A percentile compares a stretch with the other conserved stretches of the same genome.
phyloP scores from a whole-genome alignment of 176 grass and related monocot species.

The Tillandsia fasciculata region DNA sequence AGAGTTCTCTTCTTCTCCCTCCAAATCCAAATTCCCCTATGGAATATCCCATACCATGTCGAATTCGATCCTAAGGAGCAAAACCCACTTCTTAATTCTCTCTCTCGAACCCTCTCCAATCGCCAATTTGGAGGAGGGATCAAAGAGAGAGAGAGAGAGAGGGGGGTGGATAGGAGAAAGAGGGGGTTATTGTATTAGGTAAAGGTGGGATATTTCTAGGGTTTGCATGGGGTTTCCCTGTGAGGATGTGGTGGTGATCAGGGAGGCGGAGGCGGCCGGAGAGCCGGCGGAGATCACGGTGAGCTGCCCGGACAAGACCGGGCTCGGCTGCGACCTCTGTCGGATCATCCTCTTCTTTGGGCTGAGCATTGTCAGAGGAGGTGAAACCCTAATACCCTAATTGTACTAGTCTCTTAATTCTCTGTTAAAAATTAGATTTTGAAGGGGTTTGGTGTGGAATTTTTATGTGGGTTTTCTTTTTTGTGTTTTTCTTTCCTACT shows the following conservation, averaged over 20 bases:
- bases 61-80: not conserved
- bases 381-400: not conserved
- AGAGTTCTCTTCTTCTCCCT: not conserved
- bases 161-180: no score
- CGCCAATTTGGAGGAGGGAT: not conserved
- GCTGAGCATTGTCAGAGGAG: conserved; percentile 6
- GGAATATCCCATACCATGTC: not conserved
- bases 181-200: no score
- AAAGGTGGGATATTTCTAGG: no score
- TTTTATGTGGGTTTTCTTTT: not conserved
- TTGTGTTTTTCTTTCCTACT: no score
- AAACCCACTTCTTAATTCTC: not conserved
- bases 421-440: not conserved
- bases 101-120: not conserved
- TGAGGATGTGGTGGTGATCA: conserved; percentile 3
- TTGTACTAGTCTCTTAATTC: not conserved
- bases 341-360: conserved; percentile 8
- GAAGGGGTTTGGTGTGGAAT: not conserved
- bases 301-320: conserved; percentile 11
- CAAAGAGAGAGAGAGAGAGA: not conserved
- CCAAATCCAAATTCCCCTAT: not conserved
- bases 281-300: not conserved
- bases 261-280: not conserved
- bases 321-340: conserved; percentile 9
- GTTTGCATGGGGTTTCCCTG: not conserved